A percentile compares a stretch with the other conserved stretches of the same genome.
Evolutionary conservation across 805 yeast species (phyloP).

Genomic region (Candida ipomoeae): DNA sequence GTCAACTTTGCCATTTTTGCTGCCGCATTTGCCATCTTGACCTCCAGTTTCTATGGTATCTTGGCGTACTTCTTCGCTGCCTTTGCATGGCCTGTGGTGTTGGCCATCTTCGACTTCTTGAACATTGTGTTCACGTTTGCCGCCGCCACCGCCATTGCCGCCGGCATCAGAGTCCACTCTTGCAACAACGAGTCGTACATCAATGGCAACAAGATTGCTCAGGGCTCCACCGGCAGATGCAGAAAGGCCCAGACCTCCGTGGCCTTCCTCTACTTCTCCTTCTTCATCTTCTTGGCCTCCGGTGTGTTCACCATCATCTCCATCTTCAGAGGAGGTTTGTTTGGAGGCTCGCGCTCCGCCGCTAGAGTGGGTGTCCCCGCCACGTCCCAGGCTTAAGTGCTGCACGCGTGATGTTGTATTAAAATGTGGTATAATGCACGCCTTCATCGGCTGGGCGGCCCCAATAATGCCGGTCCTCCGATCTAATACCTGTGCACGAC

Average conservation of each 20-base stretch:
- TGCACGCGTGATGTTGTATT: background rate
- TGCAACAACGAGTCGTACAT: conserved; percentile 73
- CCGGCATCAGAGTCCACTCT: conserved; percentile 80
- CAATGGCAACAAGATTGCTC: conserved; percentile 60
- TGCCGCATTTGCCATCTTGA: conserved; percentile 77
- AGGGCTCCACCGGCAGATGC: conserved; percentile 82
- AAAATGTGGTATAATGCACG: background rate
- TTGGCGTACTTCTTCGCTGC: conserved; percentile 71
- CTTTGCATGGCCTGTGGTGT: conserved; percentile 82
- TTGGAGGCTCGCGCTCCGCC: conserved; percentile 35
- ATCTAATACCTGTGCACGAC: conserved; percentile 3
- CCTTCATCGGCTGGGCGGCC: background rate
- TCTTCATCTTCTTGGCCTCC: conserved; percentile 68
- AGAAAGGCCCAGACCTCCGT: conserved; percentile 87
- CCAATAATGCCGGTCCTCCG: background rate
- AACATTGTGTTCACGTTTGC: conserved; percentile 90
- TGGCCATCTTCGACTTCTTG: conserved; percentile 75
- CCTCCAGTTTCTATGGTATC: conserved; percentile 76
- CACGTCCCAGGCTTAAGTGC: conserved; percentile 73
- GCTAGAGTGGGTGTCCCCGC: conserved; percentile 86
- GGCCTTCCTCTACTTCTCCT: conserved; percentile 82
- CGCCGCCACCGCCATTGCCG: conserved; percentile 93
- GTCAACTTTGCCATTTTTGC: conserved; percentile 88
- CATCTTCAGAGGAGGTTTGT: conserved; percentile 50
- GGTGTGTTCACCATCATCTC: conserved; percentile 56